These are phyloP conservation scores for Primulina eburnea DNA, from an alignment of 257 asterid genomes.

Conservation along the genomic window DNA sequence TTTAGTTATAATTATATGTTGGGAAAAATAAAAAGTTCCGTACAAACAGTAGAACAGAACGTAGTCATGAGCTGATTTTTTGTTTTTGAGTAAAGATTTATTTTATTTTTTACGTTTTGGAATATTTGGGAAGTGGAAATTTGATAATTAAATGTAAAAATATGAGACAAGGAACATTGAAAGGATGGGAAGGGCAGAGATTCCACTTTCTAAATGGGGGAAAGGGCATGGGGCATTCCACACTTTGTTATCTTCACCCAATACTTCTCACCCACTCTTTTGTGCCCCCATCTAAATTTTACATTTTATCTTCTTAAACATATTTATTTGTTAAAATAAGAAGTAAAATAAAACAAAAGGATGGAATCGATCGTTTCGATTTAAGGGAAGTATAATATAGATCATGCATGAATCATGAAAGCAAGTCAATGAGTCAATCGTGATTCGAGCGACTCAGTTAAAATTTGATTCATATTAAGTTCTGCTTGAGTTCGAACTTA, in stretches of 20 bases:
- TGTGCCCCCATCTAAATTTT: conserved; percentile 7
- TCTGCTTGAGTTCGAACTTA: not conserved
- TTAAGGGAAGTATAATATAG: not conserved
- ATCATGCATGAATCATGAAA: not conserved
- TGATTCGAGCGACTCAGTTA: too few relatives aligned
- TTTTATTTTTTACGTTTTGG: not conserved
- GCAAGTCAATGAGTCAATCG: too few relatives aligned
- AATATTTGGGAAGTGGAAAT: not conserved
- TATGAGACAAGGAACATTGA: conserved; percentile 61
- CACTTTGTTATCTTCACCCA: conserved; percentile 59
- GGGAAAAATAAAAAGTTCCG: not conserved
- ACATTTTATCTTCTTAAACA: not conserved
- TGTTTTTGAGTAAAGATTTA: not conserved
- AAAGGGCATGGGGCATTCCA: conserved; percentile 87
- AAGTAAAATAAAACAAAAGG: too few relatives aligned
- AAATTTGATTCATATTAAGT: not conserved
- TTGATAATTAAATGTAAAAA: not conserved
- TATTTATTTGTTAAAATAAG: not conserved
- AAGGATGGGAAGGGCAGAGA: conserved; percentile 91
- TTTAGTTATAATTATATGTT: not conserved
- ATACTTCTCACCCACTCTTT: conserved; percentile 41
- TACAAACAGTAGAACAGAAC: not conserved
- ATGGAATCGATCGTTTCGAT: not conserved
- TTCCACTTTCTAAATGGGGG: conserved; percentile 72
- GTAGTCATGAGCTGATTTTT: not conserved